Percentiles rank a stretch among this genome's conserved stretches.
Conservation (phyloP, 371 early-diverging fungal genomes). For the Mortierella sp. region DNA sequence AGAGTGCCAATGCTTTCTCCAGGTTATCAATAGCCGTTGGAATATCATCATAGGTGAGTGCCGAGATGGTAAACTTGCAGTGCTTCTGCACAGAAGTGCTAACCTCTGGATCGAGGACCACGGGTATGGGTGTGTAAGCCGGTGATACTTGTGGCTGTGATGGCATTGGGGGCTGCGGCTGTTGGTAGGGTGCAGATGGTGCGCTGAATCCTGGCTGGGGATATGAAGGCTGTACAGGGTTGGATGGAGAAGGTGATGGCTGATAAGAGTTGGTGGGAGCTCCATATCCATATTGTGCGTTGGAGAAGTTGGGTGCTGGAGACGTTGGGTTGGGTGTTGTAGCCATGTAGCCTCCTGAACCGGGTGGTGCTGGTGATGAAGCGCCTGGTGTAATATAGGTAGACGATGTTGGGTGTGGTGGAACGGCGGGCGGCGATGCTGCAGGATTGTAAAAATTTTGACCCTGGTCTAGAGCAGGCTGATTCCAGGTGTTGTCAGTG, state of each 20-base stretch:
- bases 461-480: conserved; percentile 25
- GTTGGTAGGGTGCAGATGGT: conserved; percentile 34
- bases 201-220: conserved; percentile 24
- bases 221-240: conserved; percentile 15
- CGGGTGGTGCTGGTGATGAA: conserved; percentile 1
- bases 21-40: conserved; percentile 85
- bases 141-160: conserved; percentile 10
- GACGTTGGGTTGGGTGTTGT: conserved; percentile 5
- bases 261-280: conserved; percentile 14
- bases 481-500: conserved; percentile 27
- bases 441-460: conserved; percentile 30
- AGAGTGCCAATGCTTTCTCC: conserved; percentile 74
- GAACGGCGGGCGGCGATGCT: conserved; percentile 10
- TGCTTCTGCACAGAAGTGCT: conserved; percentile 85
- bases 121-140: conserved; percentile 30
- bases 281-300: conserved; percentile 18
- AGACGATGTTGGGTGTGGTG: conserved; percentile 15
- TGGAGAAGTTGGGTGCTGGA: conserved; percentile 6
- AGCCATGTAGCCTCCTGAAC: conserved; percentile 9
- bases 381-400: conserved; percentile 5
- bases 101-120: conserved; percentile 65
- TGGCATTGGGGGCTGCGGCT: conserved; percentile 17
- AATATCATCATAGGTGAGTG: conserved; percentile 94
- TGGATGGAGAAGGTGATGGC: conserved; percentile 9
- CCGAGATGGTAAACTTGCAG: conserved; percentile 93